Base-by-base conservation (phyloP, 2,329 filamentous ascomycete genomes). In the Fusarium sublunatum region DNA sequence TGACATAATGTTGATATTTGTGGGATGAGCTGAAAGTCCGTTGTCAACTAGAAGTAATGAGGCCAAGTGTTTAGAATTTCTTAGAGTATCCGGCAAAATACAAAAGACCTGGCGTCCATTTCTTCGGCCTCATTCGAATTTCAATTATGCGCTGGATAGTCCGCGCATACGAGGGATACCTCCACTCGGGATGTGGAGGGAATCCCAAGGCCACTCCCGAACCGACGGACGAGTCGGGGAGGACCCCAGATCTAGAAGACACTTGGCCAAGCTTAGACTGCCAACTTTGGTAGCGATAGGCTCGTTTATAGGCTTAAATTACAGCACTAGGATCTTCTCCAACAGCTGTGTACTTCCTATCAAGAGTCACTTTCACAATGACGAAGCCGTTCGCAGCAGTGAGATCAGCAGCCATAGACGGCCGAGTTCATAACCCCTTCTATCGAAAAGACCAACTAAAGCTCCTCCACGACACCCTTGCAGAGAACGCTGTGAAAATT, bases 391-490 rank as follows among this genome's bases (percentile, higher is more conserved):
- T 65, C 13, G 25, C 54, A 34, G 52, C 58, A 38, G 40, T 65
- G 24, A 62, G 62, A 19, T 65, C 67, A 11, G 44, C 67, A 10
- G 58, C 62, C 38, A 47, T 64, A 2, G 66, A 69, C 31, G 67
- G 67, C 46, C 57, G 67, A 4, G 35, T 50, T 2, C 58, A 64
- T 12, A 69, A 69, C 8, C 61, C 61, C 2, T 58, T 64, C 45
- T 69, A 65, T 35, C 58, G 59, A n/a, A 69, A 69, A 10, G 56
- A 54, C 9, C 66, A 68, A 22, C 35, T 69, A 1, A 44, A 54
- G 4, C 42, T 40, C 13, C 53, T 69, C 5, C 67, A 69, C 28
- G 48, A 15, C n/a, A 25, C 51, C 0, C 32, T 69, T 8, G 53
- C 57, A 0, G 53, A 66, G 7, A 55, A 61, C 11, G 57, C 66